Evolutionary conservation across 2,329 filamentous ascomycete genomes (phyloP).

Genomic region (Colletotrichum sp.): DNA sequence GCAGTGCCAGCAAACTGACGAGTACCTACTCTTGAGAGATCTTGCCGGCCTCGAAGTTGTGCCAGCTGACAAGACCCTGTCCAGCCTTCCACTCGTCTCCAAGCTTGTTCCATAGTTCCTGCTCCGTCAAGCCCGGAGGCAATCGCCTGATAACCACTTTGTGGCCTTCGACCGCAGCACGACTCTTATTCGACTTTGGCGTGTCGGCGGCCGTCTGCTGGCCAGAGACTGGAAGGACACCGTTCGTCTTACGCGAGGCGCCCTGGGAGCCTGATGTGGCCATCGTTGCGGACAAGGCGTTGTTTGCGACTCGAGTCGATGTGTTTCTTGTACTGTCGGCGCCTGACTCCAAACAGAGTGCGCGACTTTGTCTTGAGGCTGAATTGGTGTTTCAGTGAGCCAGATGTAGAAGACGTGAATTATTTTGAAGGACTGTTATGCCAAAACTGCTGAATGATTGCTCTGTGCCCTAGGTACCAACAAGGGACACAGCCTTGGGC

Average conservation of each 20-base stretch:
- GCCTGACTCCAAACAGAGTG: not conserved
- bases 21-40: conserved; percentile 78
- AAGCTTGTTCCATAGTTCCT: conserved; percentile 75
- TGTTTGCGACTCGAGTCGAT: not conserved
- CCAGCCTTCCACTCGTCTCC: conserved; percentile 83
- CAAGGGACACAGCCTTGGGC: not conserved
- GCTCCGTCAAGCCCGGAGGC: conserved; percentile 81
- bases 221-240: conserved; percentile 55
- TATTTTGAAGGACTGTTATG: not conserved
- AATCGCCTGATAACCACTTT: conserved; percentile 87
- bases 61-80: conserved; percentile 86
- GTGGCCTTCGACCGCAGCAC: conserved; percentile 65
- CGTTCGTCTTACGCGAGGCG: conserved; percentile 48
- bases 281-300: not conserved
- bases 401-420: not conserved
- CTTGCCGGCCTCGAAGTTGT: conserved; percentile 70
- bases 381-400: not conserved
- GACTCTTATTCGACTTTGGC: conserved; percentile 49
- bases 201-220: conserved; percentile 46
- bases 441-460: not conserved
- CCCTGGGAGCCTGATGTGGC: conserved; percentile 8
- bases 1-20: not conserved
- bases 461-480: not conserved
- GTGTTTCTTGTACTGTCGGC: not conserved
- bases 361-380: conserved; percentile 3